Conservation (phyloP, 2,329 filamentous ascomycete genomes). For the Amesomyces nigricolor region DNA sequence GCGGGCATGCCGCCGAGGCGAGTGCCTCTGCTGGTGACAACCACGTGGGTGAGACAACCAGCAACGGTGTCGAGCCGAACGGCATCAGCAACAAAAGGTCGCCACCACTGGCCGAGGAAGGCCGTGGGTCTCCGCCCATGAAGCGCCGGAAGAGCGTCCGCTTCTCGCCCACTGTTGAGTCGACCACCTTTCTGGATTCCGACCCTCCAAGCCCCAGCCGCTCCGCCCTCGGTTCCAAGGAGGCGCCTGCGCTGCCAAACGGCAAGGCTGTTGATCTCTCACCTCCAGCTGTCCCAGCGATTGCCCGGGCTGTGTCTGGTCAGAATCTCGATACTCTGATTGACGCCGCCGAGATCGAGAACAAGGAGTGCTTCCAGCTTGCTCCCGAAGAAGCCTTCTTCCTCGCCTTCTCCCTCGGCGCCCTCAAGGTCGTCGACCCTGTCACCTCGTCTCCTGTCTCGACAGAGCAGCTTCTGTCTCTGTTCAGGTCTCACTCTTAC, state of each 20-base stretch:
- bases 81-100: neutral
- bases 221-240: constrained; percentile 15
- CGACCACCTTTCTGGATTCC: constrained; percentile 51
- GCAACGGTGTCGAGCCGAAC: neutral
- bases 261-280: neutral
- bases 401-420: constrained; percentile 72
- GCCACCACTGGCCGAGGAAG: constrained; percentile 7
- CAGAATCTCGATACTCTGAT: neutral
- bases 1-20: constrained; percentile 14
- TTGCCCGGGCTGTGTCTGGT: neutral
- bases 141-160: constrained; percentile 60
- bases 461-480: constrained; percentile 52
- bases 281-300: neutral
- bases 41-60: neutral
- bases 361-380: constrained; percentile 83
- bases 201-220: constrained; percentile 46
- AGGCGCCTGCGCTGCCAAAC: neutral
- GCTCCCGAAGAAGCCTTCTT: constrained; percentile 90
- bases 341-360: constrained; percentile 31
- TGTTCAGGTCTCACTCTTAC: constrained; percentile 65
- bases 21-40: constrained; percentile 17
- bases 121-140: constrained; percentile 15
- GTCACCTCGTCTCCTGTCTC: constrained; percentile 42
- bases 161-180: constrained; percentile 63
- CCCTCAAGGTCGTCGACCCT: constrained; percentile 57